Conservation (phyloP, 73 alveolate genomes). For the Tetrahymena elliotti region DNA sequence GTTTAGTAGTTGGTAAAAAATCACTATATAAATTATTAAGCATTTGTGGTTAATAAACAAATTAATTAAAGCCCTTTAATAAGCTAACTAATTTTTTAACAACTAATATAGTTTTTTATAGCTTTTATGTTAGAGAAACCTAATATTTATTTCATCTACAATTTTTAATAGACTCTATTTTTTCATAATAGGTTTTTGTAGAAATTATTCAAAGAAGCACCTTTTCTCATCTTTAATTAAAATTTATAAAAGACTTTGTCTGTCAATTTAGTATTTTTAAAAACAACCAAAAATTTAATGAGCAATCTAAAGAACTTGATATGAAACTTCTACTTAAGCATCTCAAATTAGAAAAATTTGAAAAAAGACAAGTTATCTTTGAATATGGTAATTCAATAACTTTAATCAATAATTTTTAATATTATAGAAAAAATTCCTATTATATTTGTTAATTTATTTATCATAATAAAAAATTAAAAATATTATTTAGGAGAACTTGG, state of each 20-base stretch:
- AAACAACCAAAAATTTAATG: neutral
- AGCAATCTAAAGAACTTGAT: neutral
- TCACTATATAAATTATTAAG: no score
- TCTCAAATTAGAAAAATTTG: neutral
- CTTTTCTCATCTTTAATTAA: neutral
- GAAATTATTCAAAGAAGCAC: neutral
- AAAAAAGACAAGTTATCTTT: neutral
- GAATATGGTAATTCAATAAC: neutral
- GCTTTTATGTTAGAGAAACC: no score
- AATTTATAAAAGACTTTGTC: neutral
- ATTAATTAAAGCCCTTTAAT: no score
- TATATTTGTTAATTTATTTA: no score
- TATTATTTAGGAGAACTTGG: neutral
- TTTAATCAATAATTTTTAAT: neutral
- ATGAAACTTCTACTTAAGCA: neutral
- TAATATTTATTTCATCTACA: no score
- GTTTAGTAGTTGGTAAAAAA: neutral
- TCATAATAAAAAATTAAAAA: no score
- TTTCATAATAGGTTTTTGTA: neutral
- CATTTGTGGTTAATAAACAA: neutral
- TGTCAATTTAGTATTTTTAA: neutral
- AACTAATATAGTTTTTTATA: no score
- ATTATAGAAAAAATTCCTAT: no score
- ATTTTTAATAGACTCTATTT: neutral
- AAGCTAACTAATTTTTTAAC: neutral